A percentile compares a stretch with the other conserved stretches of the same genome.
Conservation (phyloP, 2,329 filamentous ascomycete species). For the Sclerotinia sclerotiorum region DNA sequence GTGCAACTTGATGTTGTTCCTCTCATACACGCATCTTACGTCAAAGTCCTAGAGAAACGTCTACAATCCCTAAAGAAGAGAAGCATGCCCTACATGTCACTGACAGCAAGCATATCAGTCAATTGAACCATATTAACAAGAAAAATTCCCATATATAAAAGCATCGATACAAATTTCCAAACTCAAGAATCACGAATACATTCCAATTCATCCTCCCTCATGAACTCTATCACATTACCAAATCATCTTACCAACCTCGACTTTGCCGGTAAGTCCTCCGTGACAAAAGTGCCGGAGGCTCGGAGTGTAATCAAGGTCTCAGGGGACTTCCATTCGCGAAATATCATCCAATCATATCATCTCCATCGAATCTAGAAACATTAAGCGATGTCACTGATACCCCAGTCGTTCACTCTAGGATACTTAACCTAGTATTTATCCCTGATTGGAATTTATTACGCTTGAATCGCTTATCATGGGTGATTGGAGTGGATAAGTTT, state of each 20-base stretch:
- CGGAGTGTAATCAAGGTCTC: background rate
- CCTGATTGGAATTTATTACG: background rate
- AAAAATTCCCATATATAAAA: background rate
- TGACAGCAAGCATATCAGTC: background rate
- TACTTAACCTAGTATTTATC: background rate
- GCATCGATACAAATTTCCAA: background rate
- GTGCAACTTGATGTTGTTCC: background rate
- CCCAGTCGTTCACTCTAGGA: constrained; percentile 5
- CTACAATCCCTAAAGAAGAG: background rate
- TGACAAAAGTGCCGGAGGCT: background rate
- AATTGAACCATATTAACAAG: background rate
- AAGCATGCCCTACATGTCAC: background rate
- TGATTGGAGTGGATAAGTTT: background rate
- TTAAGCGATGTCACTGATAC: background rate
- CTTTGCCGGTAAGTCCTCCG: background rate
- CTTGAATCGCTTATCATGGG: background rate
- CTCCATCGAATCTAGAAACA: background rate
- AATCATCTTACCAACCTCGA: background rate
- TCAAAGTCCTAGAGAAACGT: background rate
- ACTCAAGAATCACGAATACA: background rate
- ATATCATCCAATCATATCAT: background rate
- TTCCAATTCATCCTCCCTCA: background rate
- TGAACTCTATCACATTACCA: background rate
- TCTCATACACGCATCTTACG: background rate
- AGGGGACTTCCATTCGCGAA: background rate